Evolutionary conservation across 495 filamentous ascomycete genomes (phyloP), one percentile per base, ranked within the genome.

Genomic region (Hypoxylon perforatum): DNA sequence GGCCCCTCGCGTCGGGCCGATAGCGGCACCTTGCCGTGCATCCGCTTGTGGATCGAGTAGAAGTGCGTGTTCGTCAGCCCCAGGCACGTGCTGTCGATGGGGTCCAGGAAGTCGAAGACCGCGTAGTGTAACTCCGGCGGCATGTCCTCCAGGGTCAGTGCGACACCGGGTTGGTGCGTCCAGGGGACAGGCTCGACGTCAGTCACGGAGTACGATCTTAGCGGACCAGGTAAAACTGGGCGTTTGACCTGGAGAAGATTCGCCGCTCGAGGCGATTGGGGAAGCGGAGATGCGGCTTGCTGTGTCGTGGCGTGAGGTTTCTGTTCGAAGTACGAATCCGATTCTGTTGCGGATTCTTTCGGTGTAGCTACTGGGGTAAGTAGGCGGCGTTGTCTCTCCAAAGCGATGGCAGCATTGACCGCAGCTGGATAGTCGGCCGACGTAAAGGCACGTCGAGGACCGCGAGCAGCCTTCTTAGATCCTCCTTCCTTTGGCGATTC

Each of bases 71-170:
- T 80, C 11, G 85, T 82, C 17, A 87, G 75, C 11, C 82, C 82
- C 11, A 90, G 78, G 63, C 81, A 82, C 57, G 81, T 79, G 72
- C 80, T 78, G 70, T 87, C 85, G 65, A 85, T 84, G 22, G 82
- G 78, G 64, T 84, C 80, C 22, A 90, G 78, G 67, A 81, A 80
- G 63, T 81, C 76, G 59, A 83, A 78, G 61, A 90, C 80, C 46
- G 81, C 75, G 45, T 80, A 78, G 52, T 88, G 87, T 11, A 90
- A 72, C 68, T 90, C 87, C 0, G 81, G 68, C 11, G 87, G 87
- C 15, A 90, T 80, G 36, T 81, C 76, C 21, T 75, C 47, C n/a
- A 85, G 68, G 9, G 71, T 70, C 3, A 82, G 58, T 12, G 69
- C 61, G 19, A 72, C 38, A 2, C 76, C 76, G 0, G 77, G 78